phyloP scores from a whole-genome alignment of 2,329 filamentous ascomycete species.

The Kalmusia sp. region DNA sequence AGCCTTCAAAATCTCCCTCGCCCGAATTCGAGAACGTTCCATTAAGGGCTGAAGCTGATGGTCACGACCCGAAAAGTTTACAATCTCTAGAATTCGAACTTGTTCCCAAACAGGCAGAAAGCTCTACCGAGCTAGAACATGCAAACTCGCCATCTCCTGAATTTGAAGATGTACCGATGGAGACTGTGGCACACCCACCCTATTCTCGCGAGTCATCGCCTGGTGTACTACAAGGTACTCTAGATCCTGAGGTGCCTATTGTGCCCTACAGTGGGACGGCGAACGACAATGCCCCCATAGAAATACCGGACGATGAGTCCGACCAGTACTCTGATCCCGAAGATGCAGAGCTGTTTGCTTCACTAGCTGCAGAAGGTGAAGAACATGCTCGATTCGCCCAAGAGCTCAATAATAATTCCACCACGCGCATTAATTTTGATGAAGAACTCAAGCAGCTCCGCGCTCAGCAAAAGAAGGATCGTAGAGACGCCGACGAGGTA shows the following conservation, averaged over 20 bases:
- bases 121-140: conserved; percentile 16
- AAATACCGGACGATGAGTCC: conserved; percentile 38
- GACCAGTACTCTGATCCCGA: conserved; percentile 77
- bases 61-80: conserved; percentile 40
- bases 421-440: conserved; percentile 78
- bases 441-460: conserved; percentile 85
- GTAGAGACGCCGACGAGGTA: conserved; percentile 94
- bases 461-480: conserved; percentile 94
- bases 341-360: conserved; percentile 85
- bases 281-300: conserved; percentile 34
- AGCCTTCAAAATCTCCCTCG: conserved; percentile 49
- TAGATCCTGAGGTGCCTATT: conserved; percentile 36
- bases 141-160: conserved; percentile 55
- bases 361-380: conserved; percentile 88
- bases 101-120: conserved; percentile 37
- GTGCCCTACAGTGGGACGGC: conserved; percentile 39
- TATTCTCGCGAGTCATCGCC: conserved; percentile 32
- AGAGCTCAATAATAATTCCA: conserved; percentile 78
- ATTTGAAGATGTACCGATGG: conserved; percentile 58
- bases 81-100: conserved; percentile 59
- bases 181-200: conserved; percentile 14
- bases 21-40: conserved; percentile 61
- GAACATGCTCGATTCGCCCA: conserved; percentile 94
- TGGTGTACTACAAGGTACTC: conserved; percentile 30
- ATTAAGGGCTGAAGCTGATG: conserved; percentile 19